Conservation (phyloP, 176 grass and related monocot genomes). For the Oryza brachyantha region DNA sequence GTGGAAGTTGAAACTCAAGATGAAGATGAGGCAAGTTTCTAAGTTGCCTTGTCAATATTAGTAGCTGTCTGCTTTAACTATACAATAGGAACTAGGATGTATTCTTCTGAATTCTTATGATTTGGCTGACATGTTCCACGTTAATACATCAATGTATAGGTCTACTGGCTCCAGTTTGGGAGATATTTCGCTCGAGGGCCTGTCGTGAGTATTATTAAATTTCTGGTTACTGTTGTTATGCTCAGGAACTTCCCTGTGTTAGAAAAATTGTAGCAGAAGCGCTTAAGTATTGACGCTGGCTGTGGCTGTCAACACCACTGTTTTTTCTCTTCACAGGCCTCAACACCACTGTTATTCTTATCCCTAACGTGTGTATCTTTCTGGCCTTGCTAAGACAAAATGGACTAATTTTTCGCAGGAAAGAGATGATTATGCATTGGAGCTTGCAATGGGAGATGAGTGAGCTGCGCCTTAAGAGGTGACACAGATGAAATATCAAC, state of each 20-base stretch:
- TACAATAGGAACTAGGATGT: neutral
- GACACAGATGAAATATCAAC: neutral
- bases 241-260: neutral
- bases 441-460: constrained; percentile 87
- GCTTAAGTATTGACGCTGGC: neutral
- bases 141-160: constrained; percentile 37
- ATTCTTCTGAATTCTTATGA: constrained; percentile 17
- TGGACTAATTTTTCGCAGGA: constrained; percentile 42
- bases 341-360: neutral
- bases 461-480: constrained; percentile 39
- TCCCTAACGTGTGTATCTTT: neutral
- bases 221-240: neutral
- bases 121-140: neutral
- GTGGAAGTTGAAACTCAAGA: constrained; percentile 95
- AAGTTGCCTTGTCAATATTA: neutral
- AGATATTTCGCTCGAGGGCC: constrained; percentile 94
- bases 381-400: constrained; percentile 10
- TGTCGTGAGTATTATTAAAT: constrained; percentile 55
- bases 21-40: constrained; percentile 77
- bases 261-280: neutral
- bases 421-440: constrained; percentile 88
- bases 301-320: neutral
- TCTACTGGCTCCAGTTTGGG: constrained; percentile 97
- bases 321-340: too few species aligned
- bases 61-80: neutral